These are phyloP conservation scores for Pseudonectria foliicola DNA, from an alignment of 2,329 filamentous ascomycete genomes.

Conservation along the genomic window DNA sequence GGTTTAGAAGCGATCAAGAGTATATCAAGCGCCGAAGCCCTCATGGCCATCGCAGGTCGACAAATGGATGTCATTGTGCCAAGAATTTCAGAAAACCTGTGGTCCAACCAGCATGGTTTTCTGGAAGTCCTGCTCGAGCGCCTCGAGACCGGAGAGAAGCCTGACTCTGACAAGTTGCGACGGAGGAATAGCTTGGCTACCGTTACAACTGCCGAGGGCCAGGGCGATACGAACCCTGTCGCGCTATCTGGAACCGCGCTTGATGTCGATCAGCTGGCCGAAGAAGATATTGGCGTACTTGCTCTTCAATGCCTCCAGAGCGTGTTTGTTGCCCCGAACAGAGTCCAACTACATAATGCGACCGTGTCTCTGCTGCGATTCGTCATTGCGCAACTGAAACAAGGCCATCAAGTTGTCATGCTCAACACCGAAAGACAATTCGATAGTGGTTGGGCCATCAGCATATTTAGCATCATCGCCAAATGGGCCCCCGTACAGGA, in stretches of 20 bases:
- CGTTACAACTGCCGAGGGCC: constrained; percentile 58
- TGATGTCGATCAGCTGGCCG: constrained; percentile 82
- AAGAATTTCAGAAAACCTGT: constrained; percentile 79
- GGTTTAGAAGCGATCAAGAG: constrained; percentile 74
- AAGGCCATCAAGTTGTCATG: constrained; percentile 47
- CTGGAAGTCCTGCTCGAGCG: constrained; percentile 62
- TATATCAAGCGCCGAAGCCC: constrained; percentile 70
- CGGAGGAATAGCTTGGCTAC: constrained; percentile 76
- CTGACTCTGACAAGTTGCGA: constrained; percentile 55
- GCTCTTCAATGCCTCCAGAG: constrained; percentile 81
- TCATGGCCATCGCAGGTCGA: constrained; percentile 66
- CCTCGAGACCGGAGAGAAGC: constrained; percentile 60
- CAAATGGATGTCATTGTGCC: constrained; percentile 76
- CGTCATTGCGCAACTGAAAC: constrained; percentile 52
- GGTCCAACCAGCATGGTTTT: constrained; percentile 64
- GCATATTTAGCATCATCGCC: constrained; percentile 70
- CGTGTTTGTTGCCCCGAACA: constrained; percentile 76
- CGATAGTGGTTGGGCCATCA: constrained; percentile 69
- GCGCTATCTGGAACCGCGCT: constrained; percentile 74
- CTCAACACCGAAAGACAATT: constrained; percentile 33
- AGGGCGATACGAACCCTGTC: constrained; percentile 56
- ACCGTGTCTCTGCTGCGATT: constrained; percentile 70
- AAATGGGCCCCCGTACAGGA: constrained; percentile 92
- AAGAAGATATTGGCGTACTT: constrained; percentile 78
- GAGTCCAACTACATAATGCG: constrained; percentile 71